Conservation (phyloP, 2,329 filamentous ascomycete genomes). For the Leptographium procerum region DNA sequence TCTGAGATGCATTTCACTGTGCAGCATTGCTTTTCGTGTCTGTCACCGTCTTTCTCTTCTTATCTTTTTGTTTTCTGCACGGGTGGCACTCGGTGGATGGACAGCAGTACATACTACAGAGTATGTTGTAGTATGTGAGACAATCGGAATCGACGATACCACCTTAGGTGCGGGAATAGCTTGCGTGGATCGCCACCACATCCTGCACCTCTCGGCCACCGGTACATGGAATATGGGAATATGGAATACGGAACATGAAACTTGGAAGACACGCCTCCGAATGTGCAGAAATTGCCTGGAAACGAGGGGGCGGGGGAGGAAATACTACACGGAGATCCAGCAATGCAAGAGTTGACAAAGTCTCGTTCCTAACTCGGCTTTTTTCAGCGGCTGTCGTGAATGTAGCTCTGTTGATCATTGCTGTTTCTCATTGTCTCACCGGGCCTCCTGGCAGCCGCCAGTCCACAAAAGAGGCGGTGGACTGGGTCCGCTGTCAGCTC, state of each 20-base stretch:
- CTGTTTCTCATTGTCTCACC: not conserved
- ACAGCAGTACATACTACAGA: not conserved
- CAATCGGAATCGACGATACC: not conserved
- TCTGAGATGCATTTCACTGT: not conserved
- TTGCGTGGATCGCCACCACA: conserved; percentile 1
- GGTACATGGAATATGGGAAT: not conserved
- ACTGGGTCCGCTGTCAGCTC: not conserved
- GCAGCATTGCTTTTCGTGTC: not conserved
- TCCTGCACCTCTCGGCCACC: conserved; percentile 11
- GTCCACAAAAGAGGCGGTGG: not conserved
- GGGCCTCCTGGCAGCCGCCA: not conserved
- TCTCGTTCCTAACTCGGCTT: too few species aligned
- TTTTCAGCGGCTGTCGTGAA: not conserved
- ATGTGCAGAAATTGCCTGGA: not conserved
- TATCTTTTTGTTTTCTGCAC: not conserved
- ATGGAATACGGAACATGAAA: not conserved
- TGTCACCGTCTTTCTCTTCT: not conserved
- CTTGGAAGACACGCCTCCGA: not conserved
- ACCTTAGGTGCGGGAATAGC: not conserved
- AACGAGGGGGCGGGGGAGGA: not conserved
- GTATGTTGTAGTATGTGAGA: not conserved
- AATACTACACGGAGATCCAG: not conserved
- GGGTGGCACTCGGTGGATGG: not conserved
- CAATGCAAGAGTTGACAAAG: not conserved
- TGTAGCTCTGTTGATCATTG: not conserved